Evolutionary conservation across 441 rosid species (phyloP), one percentile per base, ranked within the genome.

Genomic region (Theobroma grandiflorum): DNA sequence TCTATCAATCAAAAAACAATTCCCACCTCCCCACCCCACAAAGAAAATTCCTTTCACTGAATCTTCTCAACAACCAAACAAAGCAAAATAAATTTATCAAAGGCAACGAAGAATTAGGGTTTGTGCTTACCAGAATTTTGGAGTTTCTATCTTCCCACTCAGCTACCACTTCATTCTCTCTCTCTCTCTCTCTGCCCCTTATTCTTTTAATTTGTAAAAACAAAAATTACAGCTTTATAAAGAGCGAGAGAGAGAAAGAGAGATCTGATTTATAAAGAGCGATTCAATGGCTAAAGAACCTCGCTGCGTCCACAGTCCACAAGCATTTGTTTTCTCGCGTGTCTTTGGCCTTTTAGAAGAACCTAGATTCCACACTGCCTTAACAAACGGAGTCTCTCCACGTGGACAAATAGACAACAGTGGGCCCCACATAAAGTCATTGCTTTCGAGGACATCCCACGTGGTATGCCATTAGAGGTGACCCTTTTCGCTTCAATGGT

Each of bases 361-460:
- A 67, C 65, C 55, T 11, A 73, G 67, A 68, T 69, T 78, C 86
- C 73, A 69, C 72, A 42, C 50, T 38, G 38, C 40, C 3, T 1
- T 0, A 43, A 35, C 88, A 81, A 79, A 77, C 84, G 37, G 52
- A 8, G 66, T 33, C 10, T n/a, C 8, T 80, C 84, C 92, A 87
- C 86, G 89, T 88, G 58, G 6, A 37, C 4, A 45, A 14, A 22
- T 3, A 1, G 63, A 66, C 12, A 40, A 8, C 2, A 9, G 8
- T 72, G 63, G 37, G 66, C 10, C 38, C 57, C 57, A 50, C 61
- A 33, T 5, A 10, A 12, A 33, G 35, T 47, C 12, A 6, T n/a
- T 0, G 0, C 8, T 31, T 42, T 22, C 26, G 8, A 2, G 15
- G 2, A n/a, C n/a, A n/a, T 7, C 42, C 57, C 40, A 65, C 15